phyloP scores from a whole-genome alignment of 805 yeast genomes.

The Wickerhamiella lipophila region DNA sequence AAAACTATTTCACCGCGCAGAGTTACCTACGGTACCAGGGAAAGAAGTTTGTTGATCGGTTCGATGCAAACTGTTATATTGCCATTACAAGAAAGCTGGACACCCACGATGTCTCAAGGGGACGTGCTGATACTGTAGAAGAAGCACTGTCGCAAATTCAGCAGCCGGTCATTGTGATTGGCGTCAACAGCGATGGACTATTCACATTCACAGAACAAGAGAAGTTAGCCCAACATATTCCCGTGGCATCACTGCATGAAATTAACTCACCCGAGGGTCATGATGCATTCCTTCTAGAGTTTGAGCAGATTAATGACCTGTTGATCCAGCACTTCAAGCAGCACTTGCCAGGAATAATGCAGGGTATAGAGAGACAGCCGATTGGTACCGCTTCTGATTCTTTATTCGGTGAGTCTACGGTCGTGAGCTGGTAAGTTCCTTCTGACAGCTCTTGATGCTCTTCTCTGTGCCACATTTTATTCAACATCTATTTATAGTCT shows the following conservation, averaged over 20 bases:
- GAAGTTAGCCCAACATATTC: conserved; percentile 60
- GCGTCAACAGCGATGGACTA: conserved; percentile 82
- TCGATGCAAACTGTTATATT: conserved; percentile 94
- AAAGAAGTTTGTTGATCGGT: conserved; percentile 71
- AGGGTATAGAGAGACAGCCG: conserved; percentile 35
- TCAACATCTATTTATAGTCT: background rate
- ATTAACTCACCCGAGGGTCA: conserved; percentile 93
- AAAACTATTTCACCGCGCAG: conserved; percentile 82
- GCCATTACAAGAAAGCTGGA: conserved; percentile 87
- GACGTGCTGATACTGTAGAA: conserved; percentile 38
- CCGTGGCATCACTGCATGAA: conserved; percentile 52
- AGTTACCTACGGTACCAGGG: conserved; percentile 92
- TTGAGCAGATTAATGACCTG: conserved; percentile 61
- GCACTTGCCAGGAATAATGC: conserved; percentile 48
- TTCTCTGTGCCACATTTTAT: no score
- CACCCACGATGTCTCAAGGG: conserved; percentile 87
- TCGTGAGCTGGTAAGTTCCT: conserved; percentile 69
- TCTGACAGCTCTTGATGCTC: background rate
- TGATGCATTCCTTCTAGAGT: conserved; percentile 89
- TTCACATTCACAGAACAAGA: conserved; percentile 90
- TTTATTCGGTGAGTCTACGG: conserved; percentile 80
- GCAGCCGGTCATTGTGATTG: conserved; percentile 75
- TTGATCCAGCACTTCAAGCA: conserved; percentile 52
- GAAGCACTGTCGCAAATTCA: conserved; percentile 46
- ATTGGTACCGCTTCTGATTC: conserved; percentile 32